phyloP scores from a whole-genome alignment of 768 basidiomycete species.

The Melanogaster broomeanus region DNA sequence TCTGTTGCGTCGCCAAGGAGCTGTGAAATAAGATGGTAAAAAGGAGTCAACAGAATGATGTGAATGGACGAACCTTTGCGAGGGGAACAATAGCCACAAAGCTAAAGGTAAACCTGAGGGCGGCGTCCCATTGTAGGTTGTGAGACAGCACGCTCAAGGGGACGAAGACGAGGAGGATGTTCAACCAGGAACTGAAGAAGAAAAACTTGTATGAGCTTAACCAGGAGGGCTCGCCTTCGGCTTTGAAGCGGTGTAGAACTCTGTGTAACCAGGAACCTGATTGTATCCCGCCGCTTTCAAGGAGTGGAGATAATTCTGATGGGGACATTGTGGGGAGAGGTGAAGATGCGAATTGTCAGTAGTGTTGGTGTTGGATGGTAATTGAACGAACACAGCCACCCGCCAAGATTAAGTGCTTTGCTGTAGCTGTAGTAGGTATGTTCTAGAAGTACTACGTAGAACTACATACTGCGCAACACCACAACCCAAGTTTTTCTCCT shows the following conservation, averaged over 20 bases:
- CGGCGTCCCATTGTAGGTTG: conserved; percentile 72
- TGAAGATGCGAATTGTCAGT: not conserved
- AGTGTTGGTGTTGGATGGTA: no score
- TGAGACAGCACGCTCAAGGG: conserved; percentile 72
- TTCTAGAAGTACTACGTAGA: no score
- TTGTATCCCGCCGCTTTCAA: conserved; percentile 41
- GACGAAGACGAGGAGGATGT: conserved; percentile 76
- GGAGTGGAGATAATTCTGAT: conserved; percentile 50
- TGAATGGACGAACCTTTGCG: conserved; percentile 60
- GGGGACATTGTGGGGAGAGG: conserved; percentile 24
- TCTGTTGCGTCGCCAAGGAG: conserved; percentile 83
- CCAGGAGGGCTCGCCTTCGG: conserved; percentile 69
- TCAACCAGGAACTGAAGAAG: conserved; percentile 67
- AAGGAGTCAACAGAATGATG: not conserved
- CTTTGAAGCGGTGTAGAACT: conserved; percentile 45
- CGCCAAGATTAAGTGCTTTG: no score
- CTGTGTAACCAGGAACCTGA: conserved; percentile 27
- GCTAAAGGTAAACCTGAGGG: conserved; percentile 69
- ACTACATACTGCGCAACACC: no score
- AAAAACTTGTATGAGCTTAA: conserved; percentile 57
- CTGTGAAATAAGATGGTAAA: conserved; percentile 31
- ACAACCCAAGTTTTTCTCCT: no score
- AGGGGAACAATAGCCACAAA: conserved; percentile 87
- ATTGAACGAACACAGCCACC: not conserved
- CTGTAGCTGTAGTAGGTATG: no score